A percentile compares a stretch with the other conserved stretches of the same genome.
Conservation (phyloP, 2,329 filamentous ascomycete genomes). For the Trichocomaceae sp. region DNA sequence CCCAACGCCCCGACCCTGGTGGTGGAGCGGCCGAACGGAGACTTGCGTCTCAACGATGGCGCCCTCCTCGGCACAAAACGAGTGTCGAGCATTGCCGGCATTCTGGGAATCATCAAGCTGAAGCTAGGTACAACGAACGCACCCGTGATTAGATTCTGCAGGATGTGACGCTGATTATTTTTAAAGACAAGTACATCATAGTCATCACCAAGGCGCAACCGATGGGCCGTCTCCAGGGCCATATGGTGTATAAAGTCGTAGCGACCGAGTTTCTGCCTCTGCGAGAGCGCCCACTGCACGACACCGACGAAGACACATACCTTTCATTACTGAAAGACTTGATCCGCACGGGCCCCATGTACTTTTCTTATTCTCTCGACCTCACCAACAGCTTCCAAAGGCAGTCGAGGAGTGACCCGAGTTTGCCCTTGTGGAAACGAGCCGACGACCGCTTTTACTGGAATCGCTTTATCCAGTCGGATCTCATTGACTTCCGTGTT, state of each 20-base stretch:
- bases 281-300: constrained; percentile 83
- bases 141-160: background rate
- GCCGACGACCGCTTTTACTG: constrained; percentile 98
- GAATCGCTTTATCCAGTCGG: constrained; percentile 88
- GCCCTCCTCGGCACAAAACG: constrained; percentile 69
- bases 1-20: constrained; percentile 81
- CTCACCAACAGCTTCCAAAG: constrained; percentile 96
- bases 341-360: constrained; percentile 81
- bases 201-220: constrained; percentile 91
- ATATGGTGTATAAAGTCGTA: constrained; percentile 91
- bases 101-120: constrained; percentile 87
- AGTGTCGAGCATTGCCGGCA: constrained; percentile 90
- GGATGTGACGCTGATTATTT: constrained; percentile 15
- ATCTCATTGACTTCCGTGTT: constrained; percentile 81
- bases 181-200: constrained; percentile 84
- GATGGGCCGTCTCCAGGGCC: constrained; percentile 83
- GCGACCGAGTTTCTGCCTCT: constrained; percentile 89
- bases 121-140: constrained; percentile 65
- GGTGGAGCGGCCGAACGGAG: constrained; percentile 85
- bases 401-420: constrained; percentile 68
- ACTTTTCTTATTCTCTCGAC: constrained; percentile 96
- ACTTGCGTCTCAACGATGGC: constrained; percentile 77
- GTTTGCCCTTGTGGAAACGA: constrained; percentile 76
- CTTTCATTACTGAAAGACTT: constrained; percentile 72
- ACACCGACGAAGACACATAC: constrained; percentile 91